Evolutionary conservation across 352 stramenopile species (phyloP).

Genomic region (Globisporangium nunn): DNA sequence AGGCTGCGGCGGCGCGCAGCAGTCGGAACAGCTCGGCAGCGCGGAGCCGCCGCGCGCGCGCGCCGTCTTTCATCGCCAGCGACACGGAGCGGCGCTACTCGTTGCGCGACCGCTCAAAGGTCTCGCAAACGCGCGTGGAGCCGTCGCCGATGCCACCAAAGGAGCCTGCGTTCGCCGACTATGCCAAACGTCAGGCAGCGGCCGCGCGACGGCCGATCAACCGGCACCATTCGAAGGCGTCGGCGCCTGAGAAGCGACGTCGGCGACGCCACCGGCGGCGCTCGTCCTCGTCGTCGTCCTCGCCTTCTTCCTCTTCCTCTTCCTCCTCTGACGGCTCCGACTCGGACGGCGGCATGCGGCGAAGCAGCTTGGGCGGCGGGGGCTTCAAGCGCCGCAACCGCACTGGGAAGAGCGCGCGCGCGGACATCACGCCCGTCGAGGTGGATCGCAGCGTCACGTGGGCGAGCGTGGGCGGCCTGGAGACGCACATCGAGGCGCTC

Average conservation of each 20-base stretch:
- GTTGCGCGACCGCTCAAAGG: slow-evolving; percentile 66
- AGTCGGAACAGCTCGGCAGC: neutral
- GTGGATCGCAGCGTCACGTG: slow-evolving; percentile 81
- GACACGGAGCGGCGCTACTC: slow-evolving; percentile 47
- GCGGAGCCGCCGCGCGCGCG: slow-evolving; percentile 4
- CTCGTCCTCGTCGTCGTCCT: slow-evolving; percentile 34
- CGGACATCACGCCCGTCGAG: slow-evolving; percentile 79
- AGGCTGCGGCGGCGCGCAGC: slow-evolving; percentile 1
- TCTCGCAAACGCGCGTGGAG: slow-evolving; percentile 28
- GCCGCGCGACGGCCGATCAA: slow-evolving; percentile 8
- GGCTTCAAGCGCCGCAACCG: slow-evolving; percentile 15
- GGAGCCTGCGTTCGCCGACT: slow-evolving; percentile 24
- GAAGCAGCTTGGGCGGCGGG: slow-evolving; percentile 26
- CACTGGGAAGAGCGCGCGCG: slow-evolving; percentile 34
- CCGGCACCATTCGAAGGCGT: slow-evolving; percentile 15
- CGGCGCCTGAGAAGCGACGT: slow-evolving; percentile 16
- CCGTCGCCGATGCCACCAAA: neutral
- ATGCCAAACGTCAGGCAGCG: slow-evolving; percentile 45
- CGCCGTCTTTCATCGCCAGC: slow-evolving; percentile 15
- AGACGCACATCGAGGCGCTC: slow-evolving; percentile 81
- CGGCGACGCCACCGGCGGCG: slow-evolving; percentile 22
- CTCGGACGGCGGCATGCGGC: slow-evolving; percentile 64
- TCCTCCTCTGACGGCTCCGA: slow-evolving; percentile 47
- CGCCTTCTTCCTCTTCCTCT: slow-evolving; percentile 36
- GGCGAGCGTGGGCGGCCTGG: slow-evolving; percentile 80